A percentile compares a stretch with the other conserved stretches of the same genome.
phyloP scores from a whole-genome alignment of 345 rosid species.

The Citrus inodora region DNA sequence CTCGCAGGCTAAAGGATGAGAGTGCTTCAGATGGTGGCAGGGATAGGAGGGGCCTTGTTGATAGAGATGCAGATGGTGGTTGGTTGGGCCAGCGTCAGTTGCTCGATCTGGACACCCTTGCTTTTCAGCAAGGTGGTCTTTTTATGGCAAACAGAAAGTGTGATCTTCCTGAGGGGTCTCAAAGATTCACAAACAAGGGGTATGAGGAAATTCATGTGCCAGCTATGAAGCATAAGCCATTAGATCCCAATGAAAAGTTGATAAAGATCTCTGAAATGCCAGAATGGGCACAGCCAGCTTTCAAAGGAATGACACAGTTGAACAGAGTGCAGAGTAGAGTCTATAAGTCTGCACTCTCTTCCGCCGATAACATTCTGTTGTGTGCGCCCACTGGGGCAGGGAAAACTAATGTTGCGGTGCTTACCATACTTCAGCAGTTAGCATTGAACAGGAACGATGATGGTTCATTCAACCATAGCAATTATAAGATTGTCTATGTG shows the following conservation, averaged over 20 bases:
- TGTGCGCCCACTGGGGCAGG: conserved; percentile 99
- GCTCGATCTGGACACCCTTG: conserved; percentile 74
- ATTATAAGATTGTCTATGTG: conserved; percentile 91
- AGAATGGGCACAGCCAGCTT: conserved; percentile 93
- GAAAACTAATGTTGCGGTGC: conserved; percentile 93
- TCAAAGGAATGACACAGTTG: conserved; percentile 83
- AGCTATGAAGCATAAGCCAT: conserved; percentile 55
- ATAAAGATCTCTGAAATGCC: conserved; percentile 86
- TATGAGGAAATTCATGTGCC: conserved; percentile 98
- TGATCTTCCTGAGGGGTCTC: conserved; percentile 67
- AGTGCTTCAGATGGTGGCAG: not conserved
- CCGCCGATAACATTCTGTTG: conserved; percentile 76
- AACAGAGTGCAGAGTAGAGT: conserved; percentile 95
- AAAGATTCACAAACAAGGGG: conserved; percentile 56
- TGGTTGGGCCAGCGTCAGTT: conserved; percentile 87
- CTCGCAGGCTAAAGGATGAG: conserved; percentile 82
- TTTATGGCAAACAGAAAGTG: conserved; percentile 84
- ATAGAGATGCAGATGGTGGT: conserved; percentile 52
- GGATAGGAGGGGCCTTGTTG: not conserved
- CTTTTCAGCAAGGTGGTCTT: conserved; percentile 91
- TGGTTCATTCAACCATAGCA: conserved; percentile 66
- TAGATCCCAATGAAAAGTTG: conserved; percentile 59
- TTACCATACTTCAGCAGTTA: conserved; percentile 94
- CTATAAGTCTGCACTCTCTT: conserved; percentile 72
- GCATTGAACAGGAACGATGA: conserved; percentile 55